A percentile compares a stretch with the other conserved stretches of the same genome.
phyloP scores from a whole-genome alignment of 225 moss, liverwort and hornwort genomes.

The Climacium dendroides region DNA sequence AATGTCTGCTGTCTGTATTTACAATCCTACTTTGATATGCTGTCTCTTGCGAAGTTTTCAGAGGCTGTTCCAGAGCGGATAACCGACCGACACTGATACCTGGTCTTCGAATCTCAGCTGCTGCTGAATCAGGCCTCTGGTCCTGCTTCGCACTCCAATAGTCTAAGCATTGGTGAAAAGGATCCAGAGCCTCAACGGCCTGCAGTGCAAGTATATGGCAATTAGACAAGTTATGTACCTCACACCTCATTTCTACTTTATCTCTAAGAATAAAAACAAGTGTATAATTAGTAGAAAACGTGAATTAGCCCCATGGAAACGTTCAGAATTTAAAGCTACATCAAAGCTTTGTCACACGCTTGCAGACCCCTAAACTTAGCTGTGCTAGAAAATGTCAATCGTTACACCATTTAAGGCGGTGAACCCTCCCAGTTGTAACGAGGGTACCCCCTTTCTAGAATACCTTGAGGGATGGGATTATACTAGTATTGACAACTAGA shows the following conservation, averaged over 20 bases:
- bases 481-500: not conserved
- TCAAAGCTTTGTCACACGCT: not conserved
- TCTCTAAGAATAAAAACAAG: not conserved
- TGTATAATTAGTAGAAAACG: not conserved
- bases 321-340: not conserved
- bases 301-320: not conserved
- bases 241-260: not conserved
- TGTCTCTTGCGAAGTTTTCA: not conserved
- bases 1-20: conserved; percentile 8
- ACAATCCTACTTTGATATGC: not conserved
- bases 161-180: conserved; percentile 12
- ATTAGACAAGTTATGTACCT: not conserved
- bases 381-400: not conserved
- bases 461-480: not conserved
- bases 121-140: not conserved
- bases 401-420: not conserved
- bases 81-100: not conserved
- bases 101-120: not conserved
- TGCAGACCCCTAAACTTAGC: not conserved
- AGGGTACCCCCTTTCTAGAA: not conserved
- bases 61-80: not conserved
- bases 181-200: conserved; percentile 37
- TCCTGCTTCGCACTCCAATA: conserved; percentile 23
- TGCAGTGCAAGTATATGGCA: not conserved
- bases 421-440: not conserved